Percentiles rank a stretch among this genome's conserved stretches.
Conservation (phyloP, 2,329 filamentous ascomycete species). For the Atkinsonella hypoxylon region DNA sequence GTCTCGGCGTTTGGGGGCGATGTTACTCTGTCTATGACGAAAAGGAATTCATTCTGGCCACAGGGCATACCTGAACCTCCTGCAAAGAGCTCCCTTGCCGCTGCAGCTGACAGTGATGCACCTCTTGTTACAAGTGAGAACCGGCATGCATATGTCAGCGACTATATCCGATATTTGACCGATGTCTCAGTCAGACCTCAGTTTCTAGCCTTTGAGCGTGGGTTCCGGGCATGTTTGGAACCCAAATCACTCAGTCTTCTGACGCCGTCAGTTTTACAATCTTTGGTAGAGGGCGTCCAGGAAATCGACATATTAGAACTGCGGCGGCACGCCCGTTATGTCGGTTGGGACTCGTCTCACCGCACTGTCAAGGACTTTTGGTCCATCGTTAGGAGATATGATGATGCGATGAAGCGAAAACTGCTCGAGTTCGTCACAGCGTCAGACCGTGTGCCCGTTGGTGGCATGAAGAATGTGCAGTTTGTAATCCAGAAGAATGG, state of each 20-base stretch:
- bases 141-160: slow-evolving; percentile 63
- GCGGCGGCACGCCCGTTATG: slow-evolving; percentile 61
- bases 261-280: slow-evolving; percentile 57
- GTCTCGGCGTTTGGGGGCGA: slow-evolving; percentile 44
- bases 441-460: slow-evolving; percentile 79
- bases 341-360: slow-evolving; percentile 63
- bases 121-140: slow-evolving; percentile 72
- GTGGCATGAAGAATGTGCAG: slow-evolving; percentile 67
- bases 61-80: slow-evolving; percentile 28
- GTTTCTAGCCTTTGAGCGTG: slow-evolving; percentile 66
- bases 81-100: slow-evolving; percentile 15
- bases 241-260: slow-evolving; percentile 61
- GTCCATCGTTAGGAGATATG: slow-evolving; percentile 59
- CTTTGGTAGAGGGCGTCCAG: slow-evolving; percentile 71
- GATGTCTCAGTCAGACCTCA: slow-evolving; percentile 67
- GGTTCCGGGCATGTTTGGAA: slow-evolving; percentile 67
- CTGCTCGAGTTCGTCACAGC: slow-evolving; percentile 93
- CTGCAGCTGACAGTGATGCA: slow-evolving; percentile 34
- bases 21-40: slow-evolving; percentile 44
- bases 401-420: slow-evolving; percentile 57
- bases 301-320: slow-evolving; percentile 69
- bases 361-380: slow-evolving; percentile 71
- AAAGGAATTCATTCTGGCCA: slow-evolving; percentile 35
- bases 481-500: slow-evolving; percentile 77
- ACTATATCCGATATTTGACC: slow-evolving; percentile 78